Evolutionary conservation across 768 basidiomycete species (phyloP).

Genomic region (Tulasnella calospora): DNA sequence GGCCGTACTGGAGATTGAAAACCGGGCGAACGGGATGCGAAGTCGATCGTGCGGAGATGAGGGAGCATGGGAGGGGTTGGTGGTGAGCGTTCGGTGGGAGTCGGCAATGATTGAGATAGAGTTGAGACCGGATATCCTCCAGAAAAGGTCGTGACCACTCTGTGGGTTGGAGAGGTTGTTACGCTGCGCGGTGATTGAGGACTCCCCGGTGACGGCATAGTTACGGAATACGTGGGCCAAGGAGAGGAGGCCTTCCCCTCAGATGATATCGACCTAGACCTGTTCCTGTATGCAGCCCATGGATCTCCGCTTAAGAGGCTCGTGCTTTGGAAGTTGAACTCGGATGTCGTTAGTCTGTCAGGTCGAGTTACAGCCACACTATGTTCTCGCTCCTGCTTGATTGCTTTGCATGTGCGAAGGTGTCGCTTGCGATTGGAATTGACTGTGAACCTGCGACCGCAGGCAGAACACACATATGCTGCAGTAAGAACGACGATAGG

Average conservation of each 20-base stretch:
- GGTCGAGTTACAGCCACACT: background rate
- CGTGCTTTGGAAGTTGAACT: background rate
- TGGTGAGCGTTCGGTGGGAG: background rate
- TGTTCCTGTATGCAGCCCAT: background rate
- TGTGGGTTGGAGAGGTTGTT: background rate
- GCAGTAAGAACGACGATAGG: background rate
- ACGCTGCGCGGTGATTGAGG: background rate
- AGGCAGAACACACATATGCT: slow-evolving; percentile 23
- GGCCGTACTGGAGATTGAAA: background rate
- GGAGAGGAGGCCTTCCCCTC: background rate
- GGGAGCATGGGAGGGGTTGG: background rate
- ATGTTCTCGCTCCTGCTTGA: background rate
- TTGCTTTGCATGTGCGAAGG: slow-evolving; percentile 5
- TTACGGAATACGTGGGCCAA: background rate
- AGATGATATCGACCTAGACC: background rate
- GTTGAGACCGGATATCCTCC: background rate
- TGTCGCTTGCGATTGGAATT: slow-evolving; percentile 23
- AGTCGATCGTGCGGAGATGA: background rate
- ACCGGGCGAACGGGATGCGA: background rate
- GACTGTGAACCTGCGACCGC: slow-evolving; percentile 24
- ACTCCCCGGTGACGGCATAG: background rate
- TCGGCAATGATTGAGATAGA: background rate
- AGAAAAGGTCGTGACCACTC: background rate
- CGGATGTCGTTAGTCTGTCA: background rate
- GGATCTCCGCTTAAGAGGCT: background rate